Evolutionary conservation across 2,329 filamentous ascomycete species (phyloP).

Genomic region (Aureobasidium sp.): DNA sequence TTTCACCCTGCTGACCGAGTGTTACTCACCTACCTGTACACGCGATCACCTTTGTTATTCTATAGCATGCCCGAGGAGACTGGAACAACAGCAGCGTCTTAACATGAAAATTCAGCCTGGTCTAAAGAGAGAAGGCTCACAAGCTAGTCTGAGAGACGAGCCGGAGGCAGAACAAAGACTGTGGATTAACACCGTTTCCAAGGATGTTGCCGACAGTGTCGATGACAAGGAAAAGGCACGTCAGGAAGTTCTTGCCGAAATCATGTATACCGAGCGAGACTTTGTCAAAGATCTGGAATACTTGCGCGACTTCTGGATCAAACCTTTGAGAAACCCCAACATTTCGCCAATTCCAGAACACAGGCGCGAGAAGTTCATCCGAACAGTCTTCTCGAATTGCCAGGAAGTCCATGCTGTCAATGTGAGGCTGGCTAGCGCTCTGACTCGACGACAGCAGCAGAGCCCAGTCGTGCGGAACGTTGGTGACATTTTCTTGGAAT

Average conservation of each 20-base stretch:
- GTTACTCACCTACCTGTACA: slow-evolving; percentile 95
- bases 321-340: slow-evolving; percentile 70
- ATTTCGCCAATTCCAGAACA: slow-evolving; percentile 82
- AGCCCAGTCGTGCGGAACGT: slow-evolving; percentile 80
- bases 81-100: slow-evolving; percentile 89
- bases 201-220: slow-evolving; percentile 85
- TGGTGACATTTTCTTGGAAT: slow-evolving; percentile 90
- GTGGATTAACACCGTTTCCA: slow-evolving; percentile 97
- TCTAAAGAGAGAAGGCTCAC: slow-evolving; percentile 62
- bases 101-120: slow-evolving; percentile 91
- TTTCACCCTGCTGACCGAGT: slow-evolving; percentile 91
- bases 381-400: slow-evolving; percentile 92
- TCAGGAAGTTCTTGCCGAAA: slow-evolving; percentile 94
- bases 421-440: slow-evolving; percentile 73
- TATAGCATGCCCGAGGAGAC: slow-evolving; percentile 84
- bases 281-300: slow-evolving; percentile 99
- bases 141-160: slow-evolving; percentile 70
- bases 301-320: slow-evolving; percentile 95
- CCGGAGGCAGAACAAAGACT: slow-evolving; percentile 93
- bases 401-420: slow-evolving; percentile 92
- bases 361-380: slow-evolving; percentile 80
- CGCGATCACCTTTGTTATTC: slow-evolving; percentile 94
- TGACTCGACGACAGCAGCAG: slow-evolving; percentile 86
- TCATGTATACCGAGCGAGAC: slow-evolving; percentile 97
- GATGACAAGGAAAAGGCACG: slow-evolving; percentile 91